Conservation (phyloP, 2,329 filamentous ascomycete species). For the Rachicladosporium sp. region DNA sequence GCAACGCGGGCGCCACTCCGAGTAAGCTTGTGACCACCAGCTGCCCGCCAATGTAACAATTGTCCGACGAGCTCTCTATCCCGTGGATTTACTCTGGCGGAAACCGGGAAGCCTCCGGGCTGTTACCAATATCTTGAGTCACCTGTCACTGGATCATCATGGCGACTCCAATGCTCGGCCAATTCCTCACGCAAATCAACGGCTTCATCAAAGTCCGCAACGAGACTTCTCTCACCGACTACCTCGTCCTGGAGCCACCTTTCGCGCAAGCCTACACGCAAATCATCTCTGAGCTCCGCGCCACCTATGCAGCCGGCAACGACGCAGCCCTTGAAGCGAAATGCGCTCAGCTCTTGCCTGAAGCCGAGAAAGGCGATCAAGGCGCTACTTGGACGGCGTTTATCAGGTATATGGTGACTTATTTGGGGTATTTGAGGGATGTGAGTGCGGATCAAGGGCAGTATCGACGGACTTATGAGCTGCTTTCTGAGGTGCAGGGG, state of each 20-base stretch:
- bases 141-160: conserved; percentile 3
- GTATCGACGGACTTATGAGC: conserved; percentile 60
- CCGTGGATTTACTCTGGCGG: no score
- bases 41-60: no score
- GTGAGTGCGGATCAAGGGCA: conserved; percentile 67
- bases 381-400: conserved; percentile 65
- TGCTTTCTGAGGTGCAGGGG: conserved; percentile 64
- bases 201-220: conserved; percentile 50
- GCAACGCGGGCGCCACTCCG: no score
- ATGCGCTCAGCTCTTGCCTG: conserved; percentile 52
- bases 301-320: conserved; percentile 38
- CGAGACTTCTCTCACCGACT: conserved; percentile 53
- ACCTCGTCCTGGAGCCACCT: conserved; percentile 62
- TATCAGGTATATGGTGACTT: conserved; percentile 66
- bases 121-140: no score
- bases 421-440: conserved; percentile 69
- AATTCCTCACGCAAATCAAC: conserved; percentile 56
- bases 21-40: no score
- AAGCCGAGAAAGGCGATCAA: conserved; percentile 51
- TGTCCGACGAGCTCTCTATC: no score
- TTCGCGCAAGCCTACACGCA: conserved; percentile 54
- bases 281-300: conserved; percentile 55
- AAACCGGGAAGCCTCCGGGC: no score
- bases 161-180: conserved; percentile 49
- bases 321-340: conserved; percentile 47